Evolutionary conservation across 2,329 filamentous ascomycete genomes (phyloP).

Genomic region (Penicillium thymicola): DNA sequence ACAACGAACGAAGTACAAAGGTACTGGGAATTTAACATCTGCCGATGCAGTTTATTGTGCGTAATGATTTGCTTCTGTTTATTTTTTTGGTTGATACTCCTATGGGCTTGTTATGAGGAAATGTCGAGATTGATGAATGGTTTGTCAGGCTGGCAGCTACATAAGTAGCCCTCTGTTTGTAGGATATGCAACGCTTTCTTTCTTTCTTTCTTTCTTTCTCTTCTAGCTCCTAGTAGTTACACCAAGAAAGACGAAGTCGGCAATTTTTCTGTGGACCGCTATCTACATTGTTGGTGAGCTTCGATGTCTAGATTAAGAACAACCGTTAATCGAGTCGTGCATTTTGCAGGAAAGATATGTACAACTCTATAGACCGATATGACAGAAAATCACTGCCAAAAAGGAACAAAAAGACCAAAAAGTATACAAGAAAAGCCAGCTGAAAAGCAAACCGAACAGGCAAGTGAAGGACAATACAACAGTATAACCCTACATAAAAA

Average conservation of each 20-base stretch:
- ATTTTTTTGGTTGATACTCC: no score
- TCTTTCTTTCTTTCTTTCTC: no score
- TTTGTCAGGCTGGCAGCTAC: no score
- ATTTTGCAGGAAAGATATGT: conserved; percentile 13
- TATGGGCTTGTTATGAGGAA: no score
- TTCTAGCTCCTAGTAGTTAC: no score
- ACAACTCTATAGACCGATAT: conserved; percentile 8
- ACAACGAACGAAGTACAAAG: no score
- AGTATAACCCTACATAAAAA: not conserved
- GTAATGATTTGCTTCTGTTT: no score
- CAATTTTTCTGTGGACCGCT: not conserved
- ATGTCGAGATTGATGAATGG: no score
- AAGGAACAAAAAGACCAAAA: not conserved
- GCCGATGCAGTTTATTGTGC: no score
- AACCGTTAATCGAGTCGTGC: not conserved
- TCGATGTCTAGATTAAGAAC: not conserved
- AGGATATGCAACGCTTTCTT: no score
- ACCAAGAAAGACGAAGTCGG: not conserved
- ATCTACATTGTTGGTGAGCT: not conserved
- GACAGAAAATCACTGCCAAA: not conserved
- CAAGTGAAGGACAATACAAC: not conserved
- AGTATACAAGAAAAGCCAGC: conserved; percentile 7
- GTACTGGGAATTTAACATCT: no score
- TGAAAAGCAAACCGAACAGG: conserved; percentile 2
- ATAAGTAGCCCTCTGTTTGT: no score